Base-by-base conservation (phyloP, 768 basidiomycete species). In the Lentinus brumalis region DNA sequence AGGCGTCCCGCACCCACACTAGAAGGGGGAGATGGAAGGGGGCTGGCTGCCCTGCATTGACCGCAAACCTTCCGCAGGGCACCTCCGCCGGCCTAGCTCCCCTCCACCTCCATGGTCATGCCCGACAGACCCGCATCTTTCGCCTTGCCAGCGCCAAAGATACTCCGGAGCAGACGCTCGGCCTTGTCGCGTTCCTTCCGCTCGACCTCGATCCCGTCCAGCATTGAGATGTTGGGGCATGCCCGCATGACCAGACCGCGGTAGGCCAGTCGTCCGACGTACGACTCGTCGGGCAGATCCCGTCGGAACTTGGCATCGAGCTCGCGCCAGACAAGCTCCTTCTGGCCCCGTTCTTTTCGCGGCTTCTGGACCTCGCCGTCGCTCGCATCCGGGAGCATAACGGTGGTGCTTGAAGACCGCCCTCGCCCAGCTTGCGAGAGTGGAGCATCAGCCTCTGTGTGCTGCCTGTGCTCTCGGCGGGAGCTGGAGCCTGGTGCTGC, bases 111-210 rank as follows among this genome's bases (percentile, higher is more conserved):
- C 46, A n/a, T 52, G 54, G n/a, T 21, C 56, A 39, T 45, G 53
- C 53, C 41, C 57, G 51, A 35, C 49, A 21, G 29, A 35, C 32
- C 53, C 53, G 31, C 29, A 18, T 35, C 44, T 53, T 44, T 26
- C 45, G 39, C 50, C 47, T 52, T 46, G 12, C 41, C 52, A 30
- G 44, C 61, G 51, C 60, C 61, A 18, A 77, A 74, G 65, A 85
- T 80, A 64, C 84, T 82, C 73, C 75, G 75, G 66, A 94, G 75
- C 70, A 97, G 71, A 68, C 83, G 78, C 74, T 83, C 80, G 61
- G 91, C 92, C 80, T 96, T 97, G 63, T 78, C 78, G 77, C 88
- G 83, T 82, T 98, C 95, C 81, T 91, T 92, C 70, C 82, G 84
- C 73, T 83, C 83, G 69, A 96, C 85, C 61, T 81, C 81, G 69